phyloP scores from a whole-genome alignment of 2,329 filamentous ascomycete species.

The Colletotrichum tropicale region DNA sequence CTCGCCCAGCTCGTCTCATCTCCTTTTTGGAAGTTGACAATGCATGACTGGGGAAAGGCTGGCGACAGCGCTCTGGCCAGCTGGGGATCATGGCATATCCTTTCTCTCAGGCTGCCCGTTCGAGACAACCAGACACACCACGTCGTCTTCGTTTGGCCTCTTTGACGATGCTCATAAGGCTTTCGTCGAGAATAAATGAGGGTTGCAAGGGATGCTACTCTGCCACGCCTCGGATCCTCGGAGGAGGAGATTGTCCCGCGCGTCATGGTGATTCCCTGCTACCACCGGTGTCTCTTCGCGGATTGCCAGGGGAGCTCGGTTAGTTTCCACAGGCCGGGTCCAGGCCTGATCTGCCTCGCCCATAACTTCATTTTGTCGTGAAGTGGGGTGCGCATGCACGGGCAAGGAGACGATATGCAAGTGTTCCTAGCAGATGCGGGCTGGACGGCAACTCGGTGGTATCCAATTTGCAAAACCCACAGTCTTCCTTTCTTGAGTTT shows the following conservation, averaged over 20 bases:
- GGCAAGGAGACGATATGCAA: conserved; percentile 14
- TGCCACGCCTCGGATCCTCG: conserved; percentile 11
- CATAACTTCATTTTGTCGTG: conserved; percentile 2
- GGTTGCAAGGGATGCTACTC: conserved; percentile 8
- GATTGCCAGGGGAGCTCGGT: background rate
- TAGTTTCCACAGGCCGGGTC: conserved; percentile 1
- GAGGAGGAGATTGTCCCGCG: conserved; percentile 8
- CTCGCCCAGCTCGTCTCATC: conserved; percentile 11
- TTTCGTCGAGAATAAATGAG: conserved; percentile 11
- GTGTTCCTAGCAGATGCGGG: conserved; percentile 13
- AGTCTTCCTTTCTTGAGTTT: background rate
- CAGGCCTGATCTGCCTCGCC: conserved; percentile 4
- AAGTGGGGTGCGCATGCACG: conserved; percentile 9
- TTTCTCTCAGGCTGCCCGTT: background rate
- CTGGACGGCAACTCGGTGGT: background rate
- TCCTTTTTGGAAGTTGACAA: background rate
- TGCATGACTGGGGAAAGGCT: background rate
- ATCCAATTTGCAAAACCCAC: background rate
- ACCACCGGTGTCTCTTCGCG: background rate
- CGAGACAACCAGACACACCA: background rate
- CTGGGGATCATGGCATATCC: background rate
- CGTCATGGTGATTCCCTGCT: background rate
- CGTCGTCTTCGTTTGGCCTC: background rate
- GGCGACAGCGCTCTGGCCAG: background rate
- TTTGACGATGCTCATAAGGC: background rate